Evolutionary conservation across 2,329 filamentous ascomycete genomes (phyloP).

Genomic region (Samsoniella hepiali): DNA sequence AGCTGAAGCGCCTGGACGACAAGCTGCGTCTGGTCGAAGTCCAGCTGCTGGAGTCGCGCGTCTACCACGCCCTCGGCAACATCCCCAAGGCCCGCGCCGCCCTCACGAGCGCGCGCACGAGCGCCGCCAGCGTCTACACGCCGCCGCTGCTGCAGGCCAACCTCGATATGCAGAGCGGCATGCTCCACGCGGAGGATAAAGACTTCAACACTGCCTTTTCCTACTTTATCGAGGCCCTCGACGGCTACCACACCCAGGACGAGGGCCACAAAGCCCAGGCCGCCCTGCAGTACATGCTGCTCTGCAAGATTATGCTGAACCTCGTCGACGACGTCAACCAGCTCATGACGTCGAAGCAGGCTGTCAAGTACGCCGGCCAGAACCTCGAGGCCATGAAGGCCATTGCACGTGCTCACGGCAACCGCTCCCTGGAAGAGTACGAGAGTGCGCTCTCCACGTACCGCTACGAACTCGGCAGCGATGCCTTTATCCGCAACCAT

Average conservation of each 20-base stretch:
- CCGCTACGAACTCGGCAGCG: constrained; percentile 88
- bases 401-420: constrained; percentile 89
- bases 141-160: constrained; percentile 92
- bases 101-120: constrained; percentile 89
- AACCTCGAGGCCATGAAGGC: constrained; percentile 99
- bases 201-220: constrained; percentile 99
- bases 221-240: constrained; percentile 98
- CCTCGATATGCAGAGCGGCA: constrained; percentile 98
- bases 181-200: constrained; percentile 96
- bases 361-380: constrained; percentile 91
- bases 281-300: constrained; percentile 96
- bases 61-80: constrained; percentile 97
- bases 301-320: constrained; percentile 99
- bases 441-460: constrained; percentile 88
- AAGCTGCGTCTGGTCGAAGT: constrained; percentile 98
- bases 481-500: constrained; percentile 96
- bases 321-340: constrained; percentile 92
- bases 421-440: constrained; percentile 95
- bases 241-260: constrained; percentile 93
- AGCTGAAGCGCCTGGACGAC: constrained; percentile 97
- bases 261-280: constrained; percentile 88
- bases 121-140: constrained; percentile 94
- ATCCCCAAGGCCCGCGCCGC: constrained; percentile 93
- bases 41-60: constrained; percentile 91
- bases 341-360: constrained; percentile 93